Evolutionary conservation across 2,329 filamentous ascomycete species (phyloP).

Genomic region (Alternaria ethzedia): DNA sequence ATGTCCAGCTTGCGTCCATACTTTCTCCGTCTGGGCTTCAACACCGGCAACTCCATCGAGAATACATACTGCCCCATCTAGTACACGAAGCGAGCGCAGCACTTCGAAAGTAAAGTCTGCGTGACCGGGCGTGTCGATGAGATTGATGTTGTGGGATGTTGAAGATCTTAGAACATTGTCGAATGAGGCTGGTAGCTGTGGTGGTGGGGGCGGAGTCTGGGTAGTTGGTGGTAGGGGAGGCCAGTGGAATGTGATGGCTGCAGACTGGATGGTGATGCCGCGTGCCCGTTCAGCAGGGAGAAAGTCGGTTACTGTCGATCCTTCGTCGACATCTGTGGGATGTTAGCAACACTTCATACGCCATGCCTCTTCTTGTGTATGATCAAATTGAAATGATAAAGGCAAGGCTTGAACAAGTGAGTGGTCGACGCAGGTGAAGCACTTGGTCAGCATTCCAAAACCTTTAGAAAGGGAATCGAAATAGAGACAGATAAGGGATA

Average conservation of each 20-base stretch:
- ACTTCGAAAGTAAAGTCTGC: slow-evolving; percentile 98
- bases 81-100: slow-evolving; percentile 82
- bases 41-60: slow-evolving; percentile 92
- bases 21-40: slow-evolving; percentile 95
- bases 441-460: neutral
- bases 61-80: slow-evolving; percentile 92
- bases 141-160: slow-evolving; percentile 58
- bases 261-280: slow-evolving; percentile 97
- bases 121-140: slow-evolving; percentile 93
- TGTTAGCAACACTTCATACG: too few relatives aligned
- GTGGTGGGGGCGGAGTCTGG: slow-evolving; percentile 24
- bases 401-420: neutral
- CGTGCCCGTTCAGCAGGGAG: slow-evolving; percentile 88
- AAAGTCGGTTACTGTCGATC: slow-evolving; percentile 96
- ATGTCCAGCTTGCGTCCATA: slow-evolving; percentile 88
- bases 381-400: neutral
- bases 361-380: too few relatives aligned
- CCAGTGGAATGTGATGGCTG: slow-evolving; percentile 95
- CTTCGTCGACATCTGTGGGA: slow-evolving; percentile 81
- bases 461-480: neutral
- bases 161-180: slow-evolving; percentile 55
- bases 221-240: slow-evolving; percentile 63
- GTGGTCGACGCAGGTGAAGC: neutral
- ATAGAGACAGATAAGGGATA: neutral
- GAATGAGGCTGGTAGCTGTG: slow-evolving; percentile 39